phyloP scores from a whole-genome alignment of 768 basidiomycete species.

The Cantharellus cinnabarinus region DNA sequence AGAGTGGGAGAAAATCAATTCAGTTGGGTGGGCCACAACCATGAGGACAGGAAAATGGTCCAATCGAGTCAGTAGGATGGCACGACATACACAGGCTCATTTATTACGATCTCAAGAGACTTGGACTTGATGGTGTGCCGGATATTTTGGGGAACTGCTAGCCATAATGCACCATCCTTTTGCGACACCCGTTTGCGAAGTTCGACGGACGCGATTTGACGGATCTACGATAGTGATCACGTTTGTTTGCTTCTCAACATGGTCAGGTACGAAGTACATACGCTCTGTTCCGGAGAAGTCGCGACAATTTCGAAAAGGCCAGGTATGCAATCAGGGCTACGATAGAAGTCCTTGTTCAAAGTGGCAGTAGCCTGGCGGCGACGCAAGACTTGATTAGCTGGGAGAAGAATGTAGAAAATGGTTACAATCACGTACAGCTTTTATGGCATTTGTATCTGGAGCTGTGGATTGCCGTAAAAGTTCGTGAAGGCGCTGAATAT shows the following conservation, averaged over 20 bases:
- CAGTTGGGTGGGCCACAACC: slow-evolving; percentile 5
- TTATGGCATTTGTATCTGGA: slow-evolving; percentile 75
- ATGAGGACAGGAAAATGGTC: slow-evolving; percentile 2
- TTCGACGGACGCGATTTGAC: slow-evolving; percentile 93
- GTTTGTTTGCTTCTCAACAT: background rate
- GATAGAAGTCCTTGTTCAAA: slow-evolving; percentile 86
- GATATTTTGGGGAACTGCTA: slow-evolving; percentile 38
- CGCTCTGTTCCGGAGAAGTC: slow-evolving; percentile 62
- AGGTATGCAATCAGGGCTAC: slow-evolving; percentile 73
- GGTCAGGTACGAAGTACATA: slow-evolving; percentile 23
- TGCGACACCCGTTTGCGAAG: slow-evolving; percentile 76
- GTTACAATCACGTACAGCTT: slow-evolving; percentile 41
- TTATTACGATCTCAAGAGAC: slow-evolving; percentile 55
- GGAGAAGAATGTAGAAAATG: slow-evolving; percentile 1
- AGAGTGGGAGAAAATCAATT: slow-evolving; percentile 4
- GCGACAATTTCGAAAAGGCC: slow-evolving; percentile 76
- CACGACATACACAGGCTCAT: slow-evolving; percentile 48
- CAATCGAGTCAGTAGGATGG: background rate
- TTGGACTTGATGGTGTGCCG: slow-evolving; percentile 72
- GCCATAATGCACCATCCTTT: slow-evolving; percentile 71
- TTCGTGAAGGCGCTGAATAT: slow-evolving; percentile 62
- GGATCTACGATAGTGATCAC: slow-evolving; percentile 34
- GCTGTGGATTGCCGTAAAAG: slow-evolving; percentile 71
- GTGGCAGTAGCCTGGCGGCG: slow-evolving; percentile 59
- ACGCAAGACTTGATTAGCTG: background rate